Percentiles rank a stretch among this genome's conserved stretches.
phyloP scores from a whole-genome alignment of 2,329 filamentous ascomycete genomes.

The Calonectria pauciramosa region DNA sequence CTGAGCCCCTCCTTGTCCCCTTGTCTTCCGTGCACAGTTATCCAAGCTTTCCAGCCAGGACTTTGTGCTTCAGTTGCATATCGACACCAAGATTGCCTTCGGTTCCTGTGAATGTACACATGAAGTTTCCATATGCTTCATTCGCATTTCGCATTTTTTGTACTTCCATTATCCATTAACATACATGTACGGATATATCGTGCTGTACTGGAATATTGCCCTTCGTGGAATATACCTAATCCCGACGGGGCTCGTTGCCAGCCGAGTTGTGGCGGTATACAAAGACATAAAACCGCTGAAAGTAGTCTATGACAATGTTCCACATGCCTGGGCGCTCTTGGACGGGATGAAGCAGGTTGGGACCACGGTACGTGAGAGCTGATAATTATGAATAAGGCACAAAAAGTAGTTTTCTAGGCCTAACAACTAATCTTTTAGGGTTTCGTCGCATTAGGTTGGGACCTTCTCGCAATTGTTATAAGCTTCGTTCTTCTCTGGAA shows the following conservation, averaged over 20 bases:
- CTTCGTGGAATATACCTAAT: constrained; percentile 3
- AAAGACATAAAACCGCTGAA: background rate
- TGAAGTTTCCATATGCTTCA: background rate
- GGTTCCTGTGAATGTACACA: background rate
- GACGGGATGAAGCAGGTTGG: background rate
- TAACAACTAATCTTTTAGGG: background rate
- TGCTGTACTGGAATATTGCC: background rate
- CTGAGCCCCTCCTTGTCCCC: background rate
- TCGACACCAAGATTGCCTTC: background rate
- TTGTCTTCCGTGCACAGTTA: background rate
- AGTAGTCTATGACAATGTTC: background rate
- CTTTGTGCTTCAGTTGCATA: background rate
- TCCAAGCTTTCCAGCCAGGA: background rate
- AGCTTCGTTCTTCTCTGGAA: background rate
- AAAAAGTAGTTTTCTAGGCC: background rate
- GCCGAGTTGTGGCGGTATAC: background rate
- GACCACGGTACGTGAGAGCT: background rate
- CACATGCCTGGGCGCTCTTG: background rate
- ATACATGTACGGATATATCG: background rate
- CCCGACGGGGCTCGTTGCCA: background rate
- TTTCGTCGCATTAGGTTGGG: background rate
- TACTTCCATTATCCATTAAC: background rate
- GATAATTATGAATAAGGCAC: background rate
- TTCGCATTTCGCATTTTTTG: background rate
- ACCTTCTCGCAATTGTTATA: background rate